Base-by-base conservation (phyloP, 192 early-diverging fungal species). In the Gamsiella multidivaricata region DNA sequence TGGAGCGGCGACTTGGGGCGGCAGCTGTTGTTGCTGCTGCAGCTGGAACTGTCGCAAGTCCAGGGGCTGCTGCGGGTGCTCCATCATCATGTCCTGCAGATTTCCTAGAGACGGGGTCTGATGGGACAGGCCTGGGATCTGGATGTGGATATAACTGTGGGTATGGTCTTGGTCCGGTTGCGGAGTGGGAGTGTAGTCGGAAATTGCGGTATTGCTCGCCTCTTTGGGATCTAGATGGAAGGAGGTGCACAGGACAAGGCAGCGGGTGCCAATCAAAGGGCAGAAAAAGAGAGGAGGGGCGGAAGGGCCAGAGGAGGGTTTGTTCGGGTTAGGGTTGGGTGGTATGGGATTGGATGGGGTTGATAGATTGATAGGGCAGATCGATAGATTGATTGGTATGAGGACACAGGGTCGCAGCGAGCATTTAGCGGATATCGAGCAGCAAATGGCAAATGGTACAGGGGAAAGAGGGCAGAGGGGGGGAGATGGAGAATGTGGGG, bases 41-140 rank as follows among this genome's bases (percentile, higher is more conserved):
- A 33, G 54, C 56, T 74, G 62, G 57, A 74, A 57, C 63, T 65
- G 71, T 43, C 63, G 63, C 49, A 66, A 26, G 57, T 74, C 71
- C 63, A 74, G 42, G 39, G 62, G 71, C 55, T 74, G 71, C 54
- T 65, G 63, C 18, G 63, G 71, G 36, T 65, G 63, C 51, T 66
- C 71, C 71, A 74, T 74, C 71, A 74, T 74, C 71, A 74, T 74
- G 57, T 74, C 71, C 51, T 47, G 42, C 23, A 28, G 57, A 12
- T 49, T 14, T 51, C 45, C 65, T 34, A 29, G 33, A 56, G 54
- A 36, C 34, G 31, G 54, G 23, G 54, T 29, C 32, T 54, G 52
- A 17, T 23, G 22, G 25, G 28, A 26, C 51, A 31, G 22, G 31
- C 29, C n/a, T 34, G 41, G 51, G 37, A 17, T 43, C 8, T 53